Conservation (phyloP, 495 filamentous ascomycete species). For the Annulohypoxylon stygium region DNA sequence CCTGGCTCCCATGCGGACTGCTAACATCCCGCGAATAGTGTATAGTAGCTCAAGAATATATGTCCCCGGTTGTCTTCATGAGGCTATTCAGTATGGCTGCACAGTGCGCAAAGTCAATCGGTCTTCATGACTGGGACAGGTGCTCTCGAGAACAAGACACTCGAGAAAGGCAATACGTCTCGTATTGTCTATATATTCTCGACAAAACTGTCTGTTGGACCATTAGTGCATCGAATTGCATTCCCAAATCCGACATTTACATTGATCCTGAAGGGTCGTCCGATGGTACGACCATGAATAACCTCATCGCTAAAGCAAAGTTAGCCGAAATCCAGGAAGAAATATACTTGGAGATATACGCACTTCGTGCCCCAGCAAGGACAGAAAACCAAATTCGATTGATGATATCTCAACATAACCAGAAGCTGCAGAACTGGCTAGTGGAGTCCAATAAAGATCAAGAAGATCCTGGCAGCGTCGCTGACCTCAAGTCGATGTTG, state of each 20-base stretch:
- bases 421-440: conserved; percentile 21
- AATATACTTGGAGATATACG: conserved; percentile 32
- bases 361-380: conserved; percentile 20
- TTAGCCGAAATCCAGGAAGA: conserved; percentile 35
- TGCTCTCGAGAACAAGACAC: background rate
- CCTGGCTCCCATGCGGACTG: background rate
- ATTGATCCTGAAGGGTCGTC: conserved; percentile 3
- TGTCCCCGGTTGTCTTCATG: conserved; percentile 21
- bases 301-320: conserved; percentile 20
- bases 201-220: conserved; percentile 34
- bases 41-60: conserved; percentile 36
- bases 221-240: conserved; percentile 13
- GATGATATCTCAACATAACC: conserved; percentile 10
- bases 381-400: conserved; percentile 24
- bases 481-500: background rate
- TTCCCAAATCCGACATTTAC: conserved; percentile 19
- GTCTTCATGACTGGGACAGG: conserved; percentile 33
- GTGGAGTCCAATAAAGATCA: background rate
- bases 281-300: background rate
- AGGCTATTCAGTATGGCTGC: conserved; percentile 26
- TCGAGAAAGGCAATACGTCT: conserved; percentile 29
- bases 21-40: conserved; percentile 28
- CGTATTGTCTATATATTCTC: conserved; percentile 37
- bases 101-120: conserved; percentile 33
- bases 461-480: background rate